Evolutionary conservation across 2,329 filamentous ascomycete species (phyloP).

Genomic region (Cladophialophora chaetospira): DNA sequence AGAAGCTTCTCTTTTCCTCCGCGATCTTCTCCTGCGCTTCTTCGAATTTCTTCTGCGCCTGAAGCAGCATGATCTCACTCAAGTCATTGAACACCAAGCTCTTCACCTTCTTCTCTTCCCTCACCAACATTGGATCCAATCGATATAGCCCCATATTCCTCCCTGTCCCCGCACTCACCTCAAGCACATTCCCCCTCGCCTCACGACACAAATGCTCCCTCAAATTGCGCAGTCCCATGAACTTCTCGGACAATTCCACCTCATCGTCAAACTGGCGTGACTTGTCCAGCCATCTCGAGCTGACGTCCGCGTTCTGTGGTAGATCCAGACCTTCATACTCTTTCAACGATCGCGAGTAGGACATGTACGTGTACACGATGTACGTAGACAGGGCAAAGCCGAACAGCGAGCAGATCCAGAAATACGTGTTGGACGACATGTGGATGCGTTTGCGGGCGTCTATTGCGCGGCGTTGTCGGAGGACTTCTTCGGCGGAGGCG

Average conservation of each 20-base stretch:
- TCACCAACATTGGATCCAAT: slow-evolving; percentile 33
- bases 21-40: slow-evolving; percentile 26
- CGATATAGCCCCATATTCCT: slow-evolving; percentile 51
- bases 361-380: slow-evolving; percentile 46
- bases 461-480: slow-evolving; percentile 6
- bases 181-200: slow-evolving; percentile 51
- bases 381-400: slow-evolving; percentile 47
- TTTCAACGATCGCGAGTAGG: slow-evolving; percentile 43
- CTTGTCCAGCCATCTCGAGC: slow-evolving; percentile 49
- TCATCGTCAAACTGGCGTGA: slow-evolving; percentile 49
- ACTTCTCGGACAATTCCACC: slow-evolving; percentile 47
- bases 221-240: slow-evolving; percentile 44
- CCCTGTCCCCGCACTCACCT: slow-evolving; percentile 54
- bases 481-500: slow-evolving; percentile 30
- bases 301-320: slow-evolving; percentile 42
- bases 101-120: slow-evolving; percentile 39
- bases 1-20: slow-evolving; percentile 17
- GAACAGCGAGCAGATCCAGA: slow-evolving; percentile 43
- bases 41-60: slow-evolving; percentile 48
- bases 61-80: slow-evolving; percentile 51
- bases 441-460: slow-evolving; percentile 33
- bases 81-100: slow-evolving; percentile 52
- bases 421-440: slow-evolving; percentile 33
- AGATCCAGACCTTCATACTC: slow-evolving; percentile 25
- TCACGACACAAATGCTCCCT: slow-evolving; percentile 45